These are phyloP conservation scores for Paramecium pentaurelia DNA, from an alignment of 73 alveolate species.

Conservation along the genomic window DNA sequence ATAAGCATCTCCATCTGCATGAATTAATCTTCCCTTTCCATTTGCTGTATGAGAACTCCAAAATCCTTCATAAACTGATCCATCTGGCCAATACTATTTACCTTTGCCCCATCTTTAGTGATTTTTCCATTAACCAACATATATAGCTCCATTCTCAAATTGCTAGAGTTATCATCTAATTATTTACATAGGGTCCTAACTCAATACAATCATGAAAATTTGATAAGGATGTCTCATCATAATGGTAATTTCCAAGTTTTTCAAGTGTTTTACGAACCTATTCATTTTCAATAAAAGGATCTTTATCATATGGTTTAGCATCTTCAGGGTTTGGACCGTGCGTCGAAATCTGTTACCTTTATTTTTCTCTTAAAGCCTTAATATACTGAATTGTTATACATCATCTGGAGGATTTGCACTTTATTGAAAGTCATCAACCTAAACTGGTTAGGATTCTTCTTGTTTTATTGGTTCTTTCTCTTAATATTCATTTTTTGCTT, in stretches of 20 bases:
- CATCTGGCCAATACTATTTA: conserved; percentile 73
- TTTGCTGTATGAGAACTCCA: conserved; percentile 74
- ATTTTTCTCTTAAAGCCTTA: background rate
- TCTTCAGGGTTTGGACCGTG: conserved; percentile 54
- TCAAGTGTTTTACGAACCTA: conserved; percentile 46
- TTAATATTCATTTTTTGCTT: background rate
- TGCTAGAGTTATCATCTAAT: background rate
- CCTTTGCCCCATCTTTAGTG: conserved; percentile 76
- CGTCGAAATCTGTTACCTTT: background rate
- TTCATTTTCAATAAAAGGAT: conserved; percentile 25
- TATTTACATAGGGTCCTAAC: conserved; percentile 22
- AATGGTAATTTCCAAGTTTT: conserved; percentile 27
- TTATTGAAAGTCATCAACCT: background rate
- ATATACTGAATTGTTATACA: background rate
- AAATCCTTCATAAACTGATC: conserved; percentile 78
- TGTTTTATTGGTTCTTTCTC: background rate
- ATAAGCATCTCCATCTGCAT: conserved; percentile 74
- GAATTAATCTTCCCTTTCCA: conserved; percentile 77
- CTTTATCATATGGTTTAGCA: conserved; percentile 51
- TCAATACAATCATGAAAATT: background rate
- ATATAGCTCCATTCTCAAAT: conserved; percentile 59
- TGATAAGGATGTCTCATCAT: background rate
- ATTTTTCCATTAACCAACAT: conserved; percentile 77
- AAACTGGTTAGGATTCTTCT: background rate
- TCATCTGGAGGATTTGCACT: background rate